Evolutionary conservation across 192 early-diverging fungal genomes (phyloP).

Genomic region (Thoreauomyces humboldtii): DNA sequence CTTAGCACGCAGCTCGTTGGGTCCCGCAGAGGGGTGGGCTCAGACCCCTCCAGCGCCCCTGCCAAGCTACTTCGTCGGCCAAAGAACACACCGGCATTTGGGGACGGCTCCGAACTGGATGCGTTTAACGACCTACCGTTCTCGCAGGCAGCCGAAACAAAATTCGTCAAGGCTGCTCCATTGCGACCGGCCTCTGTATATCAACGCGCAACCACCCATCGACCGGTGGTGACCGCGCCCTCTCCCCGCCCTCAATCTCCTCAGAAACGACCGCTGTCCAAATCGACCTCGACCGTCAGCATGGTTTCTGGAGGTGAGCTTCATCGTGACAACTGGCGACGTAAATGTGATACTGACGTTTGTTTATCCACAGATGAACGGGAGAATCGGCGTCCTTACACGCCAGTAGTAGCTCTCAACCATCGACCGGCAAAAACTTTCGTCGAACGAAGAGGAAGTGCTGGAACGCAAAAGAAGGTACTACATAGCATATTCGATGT

Average conservation of each 20-base stretch:
- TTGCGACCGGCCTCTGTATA: neutral
- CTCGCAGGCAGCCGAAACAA: neutral
- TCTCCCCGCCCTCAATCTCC: neutral
- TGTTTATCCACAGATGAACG: neutral
- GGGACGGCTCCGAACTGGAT: constrained; percentile 42
- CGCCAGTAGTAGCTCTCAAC: neutral
- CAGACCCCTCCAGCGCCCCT: neutral
- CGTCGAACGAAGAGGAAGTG: neutral
- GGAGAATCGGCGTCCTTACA: constrained; percentile 14
- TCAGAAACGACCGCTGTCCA: constrained; percentile 5
- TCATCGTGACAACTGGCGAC: neutral
- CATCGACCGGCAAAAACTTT: constrained; percentile 12
- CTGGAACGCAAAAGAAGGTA: neutral
- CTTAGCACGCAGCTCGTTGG: neutral
- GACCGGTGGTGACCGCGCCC: neutral
- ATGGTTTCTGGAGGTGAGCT: constrained; percentile 2
- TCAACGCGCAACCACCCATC: neutral
- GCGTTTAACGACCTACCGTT: constrained; percentile 34
- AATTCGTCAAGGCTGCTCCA: neutral
- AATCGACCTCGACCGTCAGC: constrained; percentile 1
- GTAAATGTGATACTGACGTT: neutral
- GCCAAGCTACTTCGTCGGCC: constrained; percentile 19
- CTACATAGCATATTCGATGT: neutral
- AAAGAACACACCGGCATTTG: constrained; percentile 23
- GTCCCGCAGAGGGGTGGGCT: neutral